Evolutionary conservation across 2,329 filamentous ascomycete genomes (phyloP), one percentile per base, ranked within the genome.

Genomic region (Ilyonectria sp.): DNA sequence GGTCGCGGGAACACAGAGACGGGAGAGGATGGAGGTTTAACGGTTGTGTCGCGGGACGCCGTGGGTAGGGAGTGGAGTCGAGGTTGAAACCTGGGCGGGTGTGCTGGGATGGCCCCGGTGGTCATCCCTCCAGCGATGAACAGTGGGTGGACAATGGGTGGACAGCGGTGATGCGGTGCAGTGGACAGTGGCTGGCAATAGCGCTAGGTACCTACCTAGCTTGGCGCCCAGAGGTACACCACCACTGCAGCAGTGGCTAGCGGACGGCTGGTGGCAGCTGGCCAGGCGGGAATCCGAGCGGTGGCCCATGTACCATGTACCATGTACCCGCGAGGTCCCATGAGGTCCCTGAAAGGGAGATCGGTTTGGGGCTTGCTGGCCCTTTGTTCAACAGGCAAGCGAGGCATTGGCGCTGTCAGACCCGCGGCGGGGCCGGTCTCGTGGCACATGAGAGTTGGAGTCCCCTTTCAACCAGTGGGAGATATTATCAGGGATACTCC

Each of bases 31-130:
- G 21, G 60, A 63, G 60, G 60, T 33, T 63, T 44, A 63, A 53
- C 52, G 60, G 54, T 58, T 57, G 60, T 59, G 61, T 64, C 46
- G 55, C 55, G 61, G 55, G 56, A 65, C 49, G 35, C 26, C 35
- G 37, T 52, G 40, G 59, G 59, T 54, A 49, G 59, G 59, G 47
- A 49, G 62, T 65, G 62, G 62, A 56, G 62, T 65, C 62, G 31
- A 49, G 43, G 62, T 65, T 60, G 55, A 60, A 58, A 55, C 62
- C 47, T 49, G 56, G 60, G 60, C 46, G 29, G 13, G 37, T 13
- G 35, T 44, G 53, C 54, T 52, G 37, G 60, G 53, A 53, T 58
- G 26, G 29, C 29, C 49, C 49, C 29, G 29, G 17, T n/a, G 53
- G 26, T 33, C 23, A 23, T 23, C 23, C 23, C 23, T 23, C 23